These are phyloP conservation scores for Zanthoxylum bungeanum DNA, from an alignment of 345 rosid species.

Conservation along the genomic window DNA sequence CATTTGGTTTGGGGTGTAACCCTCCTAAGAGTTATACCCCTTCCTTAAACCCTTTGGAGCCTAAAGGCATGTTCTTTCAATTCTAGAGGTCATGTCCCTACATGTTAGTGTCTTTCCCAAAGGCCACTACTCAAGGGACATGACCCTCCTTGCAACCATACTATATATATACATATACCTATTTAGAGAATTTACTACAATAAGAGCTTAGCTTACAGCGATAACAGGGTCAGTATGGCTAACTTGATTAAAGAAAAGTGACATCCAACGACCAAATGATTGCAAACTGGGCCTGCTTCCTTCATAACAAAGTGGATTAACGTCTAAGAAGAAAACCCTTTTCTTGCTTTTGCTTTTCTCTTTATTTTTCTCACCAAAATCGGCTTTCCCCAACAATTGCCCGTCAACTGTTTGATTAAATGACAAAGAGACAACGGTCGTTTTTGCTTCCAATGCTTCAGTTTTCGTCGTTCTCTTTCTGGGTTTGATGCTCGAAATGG, in stretches of 20 bases:
- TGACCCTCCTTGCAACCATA: too few species aligned
- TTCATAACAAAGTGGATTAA: conserved; percentile 78
- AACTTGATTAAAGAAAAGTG: conserved; percentile 84
- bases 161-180: too few species aligned
- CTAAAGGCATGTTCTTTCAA: too few species aligned
- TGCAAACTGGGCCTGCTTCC: conserved; percentile 75
- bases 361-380: conserved; percentile 8
- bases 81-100: too few species aligned
- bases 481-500: conserved; percentile 9
- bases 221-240: conserved; percentile 77
- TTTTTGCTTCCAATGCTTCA: background rate
- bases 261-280: conserved; percentile 72
- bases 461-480: conserved; percentile 8
- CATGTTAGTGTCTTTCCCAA: too few species aligned
- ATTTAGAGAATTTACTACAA: too few species aligned
- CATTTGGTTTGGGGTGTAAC: too few species aligned
- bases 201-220: conserved; percentile 51
- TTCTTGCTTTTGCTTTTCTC: conserved; percentile 34
- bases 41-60: too few species aligned
- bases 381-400: conserved; percentile 20
- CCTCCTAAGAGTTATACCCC: too few species aligned
- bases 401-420: conserved; percentile 48
- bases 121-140: too few species aligned
- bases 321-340: conserved; percentile 91
- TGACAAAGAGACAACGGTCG: conserved; percentile 21